Evolutionary conservation across 352 stramenopile genomes (phyloP).

Genomic region (Aphanomyces invadans): DNA sequence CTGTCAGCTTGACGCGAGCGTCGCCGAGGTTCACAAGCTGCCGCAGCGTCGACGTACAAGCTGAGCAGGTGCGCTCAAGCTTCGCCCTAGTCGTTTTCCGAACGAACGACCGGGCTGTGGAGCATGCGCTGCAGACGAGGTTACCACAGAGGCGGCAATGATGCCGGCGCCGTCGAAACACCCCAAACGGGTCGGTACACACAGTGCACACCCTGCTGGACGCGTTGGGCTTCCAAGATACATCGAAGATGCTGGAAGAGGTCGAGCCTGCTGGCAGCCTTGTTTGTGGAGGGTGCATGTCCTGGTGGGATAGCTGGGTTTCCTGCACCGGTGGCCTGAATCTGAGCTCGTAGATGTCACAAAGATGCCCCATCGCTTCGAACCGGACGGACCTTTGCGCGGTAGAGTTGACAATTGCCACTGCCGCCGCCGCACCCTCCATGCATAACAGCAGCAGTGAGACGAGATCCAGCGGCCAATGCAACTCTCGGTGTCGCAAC

Average conservation of each 20-base stretch:
- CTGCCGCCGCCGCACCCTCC: no score
- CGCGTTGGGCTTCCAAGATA: conserved; percentile 17
- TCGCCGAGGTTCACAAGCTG: conserved; percentile 8
- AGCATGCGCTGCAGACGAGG: conserved; percentile 17
- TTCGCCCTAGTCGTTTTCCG: background rate
- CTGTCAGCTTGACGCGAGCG: conserved; percentile 14
- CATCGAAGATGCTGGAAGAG: conserved; percentile 11
- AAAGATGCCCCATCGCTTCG: background rate
- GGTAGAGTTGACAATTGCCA: background rate
- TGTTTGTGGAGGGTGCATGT: background rate
- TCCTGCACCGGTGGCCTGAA: background rate
- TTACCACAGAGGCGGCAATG: conserved; percentile 22
- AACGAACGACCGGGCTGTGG: background rate
- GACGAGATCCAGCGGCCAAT: background rate
- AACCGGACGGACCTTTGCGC: background rate
- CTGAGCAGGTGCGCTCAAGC: conserved; percentile 5
- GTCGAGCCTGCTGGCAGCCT: background rate
- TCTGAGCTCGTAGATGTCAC: conserved; percentile 19
- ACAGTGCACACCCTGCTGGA: conserved; percentile 5
- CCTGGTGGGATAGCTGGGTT: background rate
- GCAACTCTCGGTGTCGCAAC: no score
- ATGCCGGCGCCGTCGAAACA: conserved; percentile 10
- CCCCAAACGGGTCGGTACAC: conserved; percentile 13
- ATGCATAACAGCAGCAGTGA: background rate
- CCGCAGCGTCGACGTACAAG: background rate